A percentile compares a stretch with the other conserved stretches of the same genome.
Evolutionary conservation across 2,329 filamentous ascomycete species (phyloP).

Genomic region (Alternaria incomplexa): DNA sequence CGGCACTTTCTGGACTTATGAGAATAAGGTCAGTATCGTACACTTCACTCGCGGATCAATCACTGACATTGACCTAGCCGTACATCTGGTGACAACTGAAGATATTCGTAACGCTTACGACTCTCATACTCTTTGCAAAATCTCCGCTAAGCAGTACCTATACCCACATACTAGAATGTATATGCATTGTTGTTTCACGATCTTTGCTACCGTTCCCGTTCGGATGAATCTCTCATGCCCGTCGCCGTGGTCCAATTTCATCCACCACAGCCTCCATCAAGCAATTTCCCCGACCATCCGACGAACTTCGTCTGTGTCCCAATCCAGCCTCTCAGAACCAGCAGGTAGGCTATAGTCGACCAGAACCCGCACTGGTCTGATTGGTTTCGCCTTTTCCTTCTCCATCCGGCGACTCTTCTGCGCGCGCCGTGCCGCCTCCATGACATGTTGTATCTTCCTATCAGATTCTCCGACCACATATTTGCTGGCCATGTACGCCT

Average conservation of each 20-base stretch:
- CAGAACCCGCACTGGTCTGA: not conserved
- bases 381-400: not conserved
- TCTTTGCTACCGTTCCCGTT: not conserved
- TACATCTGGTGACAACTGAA: conserved; percentile 35
- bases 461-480: too few species aligned
- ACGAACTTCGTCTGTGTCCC: conserved; percentile 34
- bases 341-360: conserved; percentile 19
- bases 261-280: not conserved
- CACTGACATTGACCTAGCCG: conserved; percentile 22
- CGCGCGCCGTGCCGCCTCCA: not conserved
- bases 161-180: conserved; percentile 23
- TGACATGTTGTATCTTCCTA: not conserved
- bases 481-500: not conserved
- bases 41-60: not conserved
- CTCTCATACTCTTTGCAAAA: not conserved
- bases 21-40: conserved; percentile 54
- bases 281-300: conserved; percentile 29
- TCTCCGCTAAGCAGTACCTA: conserved; percentile 21
- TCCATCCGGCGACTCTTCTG: not conserved
- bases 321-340: conserved; percentile 25
- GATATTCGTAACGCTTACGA: not conserved
- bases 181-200: not conserved
- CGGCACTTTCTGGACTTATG: conserved; percentile 64
- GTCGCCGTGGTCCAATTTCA: not conserved
- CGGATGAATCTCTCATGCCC: too few species aligned